phyloP scores from a whole-genome alignment of 2,329 filamentous ascomycete species.

The Domatiomyces catenatus region DNA sequence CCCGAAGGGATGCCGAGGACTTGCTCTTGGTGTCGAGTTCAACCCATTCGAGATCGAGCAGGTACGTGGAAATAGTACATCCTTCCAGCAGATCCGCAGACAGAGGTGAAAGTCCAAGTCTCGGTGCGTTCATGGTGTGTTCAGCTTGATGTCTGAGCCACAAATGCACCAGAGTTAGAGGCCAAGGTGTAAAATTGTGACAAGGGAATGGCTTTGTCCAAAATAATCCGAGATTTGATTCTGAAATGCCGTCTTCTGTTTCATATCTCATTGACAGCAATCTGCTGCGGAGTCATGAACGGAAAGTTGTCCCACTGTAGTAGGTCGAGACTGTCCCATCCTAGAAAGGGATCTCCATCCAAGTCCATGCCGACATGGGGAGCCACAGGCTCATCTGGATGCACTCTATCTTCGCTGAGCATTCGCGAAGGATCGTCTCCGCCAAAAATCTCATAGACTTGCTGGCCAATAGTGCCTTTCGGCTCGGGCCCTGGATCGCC shows the following conservation, averaged over 20 bases:
- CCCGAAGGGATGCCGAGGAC: too few relatives aligned
- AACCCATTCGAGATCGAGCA: too few relatives aligned
- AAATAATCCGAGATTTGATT: slow-evolving; percentile 6
- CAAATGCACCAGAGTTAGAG: not conserved
- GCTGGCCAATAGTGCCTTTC: not conserved
- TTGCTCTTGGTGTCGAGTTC: too few relatives aligned
- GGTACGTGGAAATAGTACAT: too few relatives aligned
- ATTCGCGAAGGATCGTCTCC: not conserved
- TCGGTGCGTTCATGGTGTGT: too few relatives aligned
- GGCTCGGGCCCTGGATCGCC: not conserved
- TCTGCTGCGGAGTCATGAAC: not conserved
- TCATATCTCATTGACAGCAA: not conserved
- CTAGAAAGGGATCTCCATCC: not conserved
- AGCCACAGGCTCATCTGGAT: not conserved
- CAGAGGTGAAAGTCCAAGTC: too few relatives aligned
- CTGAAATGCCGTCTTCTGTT: not conserved
- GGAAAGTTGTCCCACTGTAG: not conserved
- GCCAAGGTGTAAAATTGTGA: not conserved
- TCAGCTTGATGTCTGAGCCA: too few relatives aligned
- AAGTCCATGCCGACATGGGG: not conserved
- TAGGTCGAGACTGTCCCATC: not conserved
- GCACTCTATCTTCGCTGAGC: not conserved
- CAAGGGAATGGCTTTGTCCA: not conserved
- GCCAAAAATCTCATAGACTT: not conserved
- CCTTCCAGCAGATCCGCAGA: too few relatives aligned